phyloP scores from a whole-genome alignment of 345 rosid genomes.

The Turritis glabra region DNA sequence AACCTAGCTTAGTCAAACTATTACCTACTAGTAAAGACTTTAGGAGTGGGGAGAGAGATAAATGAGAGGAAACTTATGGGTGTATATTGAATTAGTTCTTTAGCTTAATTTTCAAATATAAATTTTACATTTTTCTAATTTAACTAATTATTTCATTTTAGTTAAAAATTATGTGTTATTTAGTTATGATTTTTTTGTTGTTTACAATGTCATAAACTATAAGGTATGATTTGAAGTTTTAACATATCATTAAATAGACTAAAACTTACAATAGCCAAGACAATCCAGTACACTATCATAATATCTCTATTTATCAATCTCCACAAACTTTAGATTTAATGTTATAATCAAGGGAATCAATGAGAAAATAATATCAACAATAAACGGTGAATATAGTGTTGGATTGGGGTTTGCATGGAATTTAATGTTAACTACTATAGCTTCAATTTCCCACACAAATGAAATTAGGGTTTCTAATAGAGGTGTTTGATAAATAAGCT shows the following conservation, averaged over 20 bases:
- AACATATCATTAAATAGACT: neutral
- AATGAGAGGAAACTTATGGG: neutral
- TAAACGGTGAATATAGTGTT: neutral
- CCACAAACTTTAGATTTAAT: neutral
- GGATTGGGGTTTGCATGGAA: conserved; percentile 13
- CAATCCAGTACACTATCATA: neutral
- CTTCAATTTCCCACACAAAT: neutral
- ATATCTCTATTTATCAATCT: neutral
- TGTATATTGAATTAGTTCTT: neutral
- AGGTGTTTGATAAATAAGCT: neutral
- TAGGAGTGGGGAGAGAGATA: neutral
- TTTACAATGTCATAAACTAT: neutral
- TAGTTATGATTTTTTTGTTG: neutral
- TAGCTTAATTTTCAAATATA: neutral
- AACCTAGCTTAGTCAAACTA: conserved; percentile 25
- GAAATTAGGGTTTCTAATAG: conserved; percentile 12
- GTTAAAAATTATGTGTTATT: neutral
- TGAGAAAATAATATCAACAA: neutral
- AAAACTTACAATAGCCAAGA: neutral
- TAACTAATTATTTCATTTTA: neutral
- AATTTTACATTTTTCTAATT: neutral
- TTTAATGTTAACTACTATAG: neutral
- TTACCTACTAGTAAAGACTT: conserved; percentile 19
- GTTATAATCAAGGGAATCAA: neutral
- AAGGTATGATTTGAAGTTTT: neutral